Evolutionary conservation across 495 filamentous ascomycete genomes (phyloP).

Genomic region (Aspergillus sclerotiicarbonarius): DNA sequence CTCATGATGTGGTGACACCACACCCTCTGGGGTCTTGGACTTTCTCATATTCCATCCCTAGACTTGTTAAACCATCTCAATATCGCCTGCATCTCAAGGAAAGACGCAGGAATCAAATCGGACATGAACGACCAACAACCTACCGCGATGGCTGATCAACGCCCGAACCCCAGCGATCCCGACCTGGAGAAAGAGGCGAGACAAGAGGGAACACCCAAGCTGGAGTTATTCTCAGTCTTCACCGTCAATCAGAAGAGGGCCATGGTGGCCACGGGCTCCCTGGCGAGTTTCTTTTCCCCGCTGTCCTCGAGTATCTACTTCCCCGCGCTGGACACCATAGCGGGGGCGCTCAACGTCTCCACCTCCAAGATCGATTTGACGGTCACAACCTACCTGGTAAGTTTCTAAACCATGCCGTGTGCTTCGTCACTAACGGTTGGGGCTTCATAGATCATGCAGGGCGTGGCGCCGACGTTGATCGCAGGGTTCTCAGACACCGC

Average conservation of each 20-base stretch:
- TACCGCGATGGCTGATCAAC: background rate
- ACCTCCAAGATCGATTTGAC: conserved; percentile 47
- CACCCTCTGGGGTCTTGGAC: background rate
- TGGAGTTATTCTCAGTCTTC: conserved; percentile 49
- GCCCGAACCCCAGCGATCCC: background rate
- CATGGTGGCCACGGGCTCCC: conserved; percentile 59
- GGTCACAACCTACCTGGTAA: background rate
- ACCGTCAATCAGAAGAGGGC: conserved; percentile 53
- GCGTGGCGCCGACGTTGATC: conserved; percentile 49
- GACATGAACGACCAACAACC: background rate
- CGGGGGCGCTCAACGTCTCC: conserved; percentile 54
- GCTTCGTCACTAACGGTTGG: background rate
- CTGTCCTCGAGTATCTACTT: conserved; percentile 73
- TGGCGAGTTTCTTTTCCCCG: conserved; percentile 50
- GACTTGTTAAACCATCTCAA: background rate
- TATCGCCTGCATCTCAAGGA: too few species aligned
- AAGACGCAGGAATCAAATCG: background rate
- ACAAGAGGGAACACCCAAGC: background rate
- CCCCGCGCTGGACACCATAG: conserved; percentile 59
- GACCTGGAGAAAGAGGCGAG: background rate
- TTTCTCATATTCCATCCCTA: background rate
- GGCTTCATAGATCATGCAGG: conserved; percentile 38
- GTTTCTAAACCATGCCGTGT: background rate
- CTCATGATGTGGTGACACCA: background rate
- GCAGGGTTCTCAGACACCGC: conserved; percentile 48